Percentiles rank a stretch among this genome's conserved stretches.
Evolutionary conservation across 2,329 filamentous ascomycete species (phyloP).

Genomic region (Penicillium sp.): DNA sequence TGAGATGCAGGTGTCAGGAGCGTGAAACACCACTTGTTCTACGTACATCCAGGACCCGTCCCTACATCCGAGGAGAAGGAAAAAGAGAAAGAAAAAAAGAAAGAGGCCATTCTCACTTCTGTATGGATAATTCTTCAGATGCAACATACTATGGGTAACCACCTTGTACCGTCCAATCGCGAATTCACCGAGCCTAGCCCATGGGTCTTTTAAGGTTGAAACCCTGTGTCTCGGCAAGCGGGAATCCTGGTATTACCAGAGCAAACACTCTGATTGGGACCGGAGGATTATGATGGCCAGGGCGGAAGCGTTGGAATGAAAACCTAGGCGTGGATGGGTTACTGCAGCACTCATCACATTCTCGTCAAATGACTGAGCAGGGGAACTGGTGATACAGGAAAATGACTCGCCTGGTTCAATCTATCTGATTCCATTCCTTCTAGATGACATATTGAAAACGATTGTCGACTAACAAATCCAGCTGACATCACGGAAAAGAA

Average conservation of each 20-base stretch:
- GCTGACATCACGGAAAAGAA: background rate
- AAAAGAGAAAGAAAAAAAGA: too few relatives aligned
- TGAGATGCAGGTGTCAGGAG: background rate
- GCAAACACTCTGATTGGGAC: constrained; percentile 10
- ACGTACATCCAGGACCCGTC: background rate
- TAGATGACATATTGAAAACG: background rate
- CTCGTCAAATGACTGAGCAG: constrained; percentile 3
- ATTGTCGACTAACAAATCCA: background rate
- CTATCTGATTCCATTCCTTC: background rate
- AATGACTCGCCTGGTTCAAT: background rate
- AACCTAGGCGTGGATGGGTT: constrained; percentile 4
- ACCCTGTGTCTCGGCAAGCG: constrained; percentile 10
- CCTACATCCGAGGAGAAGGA: background rate
- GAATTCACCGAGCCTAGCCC: constrained; percentile 5
- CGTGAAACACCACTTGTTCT: background rate
- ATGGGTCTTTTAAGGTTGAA: constrained; percentile 16
- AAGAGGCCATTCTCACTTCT: background rate
- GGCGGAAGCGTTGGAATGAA: constrained; percentile 15
- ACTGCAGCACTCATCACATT: constrained; percentile 7
- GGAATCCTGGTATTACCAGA: constrained; percentile 17
- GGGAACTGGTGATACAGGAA: background rate
- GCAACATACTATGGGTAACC: background rate
- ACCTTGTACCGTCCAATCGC: constrained; percentile 6
- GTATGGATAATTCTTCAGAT: background rate
- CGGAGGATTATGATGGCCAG: constrained; percentile 18